phyloP scores from a whole-genome alignment of 2,329 filamentous ascomycete genomes.

The Dothideomycetes sp. region DNA sequence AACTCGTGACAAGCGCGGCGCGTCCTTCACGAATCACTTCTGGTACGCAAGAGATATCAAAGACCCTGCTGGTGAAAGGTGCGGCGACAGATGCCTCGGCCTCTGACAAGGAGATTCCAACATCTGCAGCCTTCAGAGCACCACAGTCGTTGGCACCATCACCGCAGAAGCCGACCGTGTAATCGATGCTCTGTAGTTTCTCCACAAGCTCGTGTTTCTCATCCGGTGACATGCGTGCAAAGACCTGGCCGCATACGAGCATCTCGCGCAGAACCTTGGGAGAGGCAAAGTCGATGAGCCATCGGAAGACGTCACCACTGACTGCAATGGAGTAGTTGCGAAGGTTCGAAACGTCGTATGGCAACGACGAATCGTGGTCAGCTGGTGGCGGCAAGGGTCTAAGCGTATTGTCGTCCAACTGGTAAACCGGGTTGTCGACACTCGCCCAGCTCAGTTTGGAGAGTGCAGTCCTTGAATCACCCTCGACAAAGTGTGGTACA shows the following conservation, averaged over 20 bases:
- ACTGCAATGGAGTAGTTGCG: slow-evolving; percentile 83
- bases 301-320: slow-evolving; percentile 89
- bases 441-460: slow-evolving; percentile 81
- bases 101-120: slow-evolving; percentile 93
- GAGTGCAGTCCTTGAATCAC: slow-evolving; percentile 63
- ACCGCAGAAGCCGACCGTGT: slow-evolving; percentile 91
- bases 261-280: slow-evolving; percentile 75
- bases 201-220: slow-evolving; percentile 97
- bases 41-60: slow-evolving; percentile 92
- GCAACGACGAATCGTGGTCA: slow-evolving; percentile 70
- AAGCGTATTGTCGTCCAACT: slow-evolving; percentile 69
- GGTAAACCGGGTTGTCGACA: slow-evolving; percentile 74
- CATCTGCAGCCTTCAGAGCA: slow-evolving; percentile 91
- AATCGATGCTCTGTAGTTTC: slow-evolving; percentile 92
- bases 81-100: slow-evolving; percentile 97
- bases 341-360: slow-evolving; percentile 72
- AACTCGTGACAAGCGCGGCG: slow-evolving; percentile 92
- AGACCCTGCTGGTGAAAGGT: slow-evolving; percentile 88
- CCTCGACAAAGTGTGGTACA: slow-evolving; percentile 76
- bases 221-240: slow-evolving; percentile 96
- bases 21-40: slow-evolving; percentile 89
- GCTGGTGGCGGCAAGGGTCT: slow-evolving; percentile 64
- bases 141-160: slow-evolving; percentile 97
- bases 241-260: slow-evolving; percentile 85
- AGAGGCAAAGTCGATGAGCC: slow-evolving; percentile 85